phyloP scores from a whole-genome alignment of 441 rosid genomes.

The Breynia disticha region DNA sequence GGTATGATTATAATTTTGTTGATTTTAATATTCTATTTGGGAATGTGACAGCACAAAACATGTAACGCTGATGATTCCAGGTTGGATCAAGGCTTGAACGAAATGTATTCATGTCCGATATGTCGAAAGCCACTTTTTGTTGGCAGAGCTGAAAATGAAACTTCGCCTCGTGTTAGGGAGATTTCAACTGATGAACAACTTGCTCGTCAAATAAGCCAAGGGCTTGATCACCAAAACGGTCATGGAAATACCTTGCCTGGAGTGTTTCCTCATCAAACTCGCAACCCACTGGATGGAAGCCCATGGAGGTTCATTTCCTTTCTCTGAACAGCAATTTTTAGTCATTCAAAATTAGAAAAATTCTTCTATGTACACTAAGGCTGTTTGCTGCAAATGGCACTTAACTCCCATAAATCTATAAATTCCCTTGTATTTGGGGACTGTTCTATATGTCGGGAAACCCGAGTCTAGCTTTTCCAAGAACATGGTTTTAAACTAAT shows the following conservation, averaged over 20 bases:
- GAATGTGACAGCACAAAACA: conserved; percentile 9
- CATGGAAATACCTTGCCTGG: conserved; percentile 49
- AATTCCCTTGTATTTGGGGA: background rate
- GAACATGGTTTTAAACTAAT: too few relatives aligned
- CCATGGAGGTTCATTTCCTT: conserved; percentile 67
- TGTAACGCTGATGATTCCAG: conserved; percentile 37
- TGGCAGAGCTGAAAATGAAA: conserved; percentile 58
- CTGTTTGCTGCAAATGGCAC: background rate
- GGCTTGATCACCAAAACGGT: conserved; percentile 52
- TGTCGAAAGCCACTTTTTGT: conserved; percentile 96
- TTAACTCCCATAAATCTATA: background rate
- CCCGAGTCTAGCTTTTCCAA: too few relatives aligned
- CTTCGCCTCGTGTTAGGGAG: conserved; percentile 34
- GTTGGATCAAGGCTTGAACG: conserved; percentile 98
- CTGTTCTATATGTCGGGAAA: background rate
- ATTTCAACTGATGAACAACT: conserved; percentile 65
- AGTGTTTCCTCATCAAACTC: conserved; percentile 56
- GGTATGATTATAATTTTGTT: conserved; percentile 34
- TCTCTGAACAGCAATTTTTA: conserved; percentile 1
- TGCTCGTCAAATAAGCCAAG: conserved; percentile 59
- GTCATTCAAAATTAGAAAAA: background rate
- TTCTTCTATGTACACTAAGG: background rate
- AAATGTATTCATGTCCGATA: conserved; percentile 87
- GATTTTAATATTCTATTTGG: conserved; percentile 11
- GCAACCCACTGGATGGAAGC: conserved; percentile 50